These are phyloP conservation scores for Austroboletus festivus DNA, from an alignment of 768 basidiomycete species.

Conservation along the genomic window DNA sequence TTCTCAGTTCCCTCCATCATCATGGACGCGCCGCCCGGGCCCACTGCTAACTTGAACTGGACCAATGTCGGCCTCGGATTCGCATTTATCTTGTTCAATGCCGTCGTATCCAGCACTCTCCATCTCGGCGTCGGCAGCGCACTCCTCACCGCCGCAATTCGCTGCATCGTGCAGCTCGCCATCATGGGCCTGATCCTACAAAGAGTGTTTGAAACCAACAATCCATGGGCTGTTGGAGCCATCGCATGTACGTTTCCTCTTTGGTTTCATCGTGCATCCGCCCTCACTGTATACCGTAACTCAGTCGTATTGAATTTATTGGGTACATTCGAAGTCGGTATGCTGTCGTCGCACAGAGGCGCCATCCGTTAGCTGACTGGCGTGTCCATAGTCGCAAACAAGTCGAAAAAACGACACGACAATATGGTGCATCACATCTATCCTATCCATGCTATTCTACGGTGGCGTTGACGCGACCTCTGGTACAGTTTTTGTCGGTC, in stretches of 20 bases:
- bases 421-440: conserved; percentile 57
- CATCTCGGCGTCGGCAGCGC: conserved; percentile 67
- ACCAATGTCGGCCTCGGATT: conserved; percentile 74
- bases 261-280: neutral
- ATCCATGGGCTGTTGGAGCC: conserved; percentile 68
- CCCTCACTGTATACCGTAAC: neutral
- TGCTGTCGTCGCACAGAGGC: conserved; percentile 20
- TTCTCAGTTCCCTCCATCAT: too few relatives aligned
- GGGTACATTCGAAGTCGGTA: conserved; percentile 76
- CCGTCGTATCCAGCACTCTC: conserved; percentile 58
- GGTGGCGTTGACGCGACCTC: conserved; percentile 5
- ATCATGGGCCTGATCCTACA: conserved; percentile 69
- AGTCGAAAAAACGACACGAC: conserved; percentile 69
- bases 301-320: conserved; percentile 69
- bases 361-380: neutral
- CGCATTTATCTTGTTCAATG: conserved; percentile 72
- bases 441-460: neutral
- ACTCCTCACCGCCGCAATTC: conserved; percentile 62
- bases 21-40: conserved; percentile 32
- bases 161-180: conserved; percentile 78
- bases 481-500: conserved; percentile 57
- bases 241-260: conserved; percentile 58
- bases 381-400: conserved; percentile 60
- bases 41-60: conserved; percentile 50
- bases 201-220: conserved; percentile 71